Percentiles rank a stretch among this genome's conserved stretches.
These are phyloP conservation scores for Malus sylvestris DNA, from an alignment of 306 rosid genomes.

Conservation along the genomic window DNA sequence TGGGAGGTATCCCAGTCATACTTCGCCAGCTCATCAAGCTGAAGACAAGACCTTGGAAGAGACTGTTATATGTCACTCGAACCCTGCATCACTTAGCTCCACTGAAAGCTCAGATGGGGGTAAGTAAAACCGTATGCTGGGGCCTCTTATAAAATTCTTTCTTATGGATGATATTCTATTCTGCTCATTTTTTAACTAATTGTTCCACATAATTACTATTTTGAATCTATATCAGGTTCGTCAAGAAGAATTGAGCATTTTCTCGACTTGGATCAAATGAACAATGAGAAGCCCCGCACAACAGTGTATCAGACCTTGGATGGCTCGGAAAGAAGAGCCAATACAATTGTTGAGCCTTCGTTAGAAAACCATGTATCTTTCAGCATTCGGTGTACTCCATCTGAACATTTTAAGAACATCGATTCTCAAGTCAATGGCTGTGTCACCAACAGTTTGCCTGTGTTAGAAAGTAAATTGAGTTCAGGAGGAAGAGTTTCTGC, in stretches of 20 bases:
- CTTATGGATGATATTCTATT: not conserved
- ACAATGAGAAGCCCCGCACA: constrained; percentile 30
- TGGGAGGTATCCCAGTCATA: constrained; percentile 34
- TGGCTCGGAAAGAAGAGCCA: constrained; percentile 47
- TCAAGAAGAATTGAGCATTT: constrained; percentile 83
- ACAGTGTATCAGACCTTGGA: constrained; percentile 38
- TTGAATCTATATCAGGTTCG: constrained; percentile 46
- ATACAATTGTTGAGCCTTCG: constrained; percentile 29
- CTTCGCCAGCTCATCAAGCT: constrained; percentile 32
- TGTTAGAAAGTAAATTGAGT: constrained; percentile 17
- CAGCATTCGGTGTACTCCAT: constrained; percentile 26
- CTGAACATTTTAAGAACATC: constrained; percentile 26
- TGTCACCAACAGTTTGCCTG: constrained; percentile 15
- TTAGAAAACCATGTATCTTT: constrained; percentile 22
- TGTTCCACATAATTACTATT: constrained; percentile 5
- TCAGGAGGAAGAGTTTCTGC: constrained; percentile 14
- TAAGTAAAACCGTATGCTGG: constrained; percentile 13
- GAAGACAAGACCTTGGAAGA: constrained; percentile 61
- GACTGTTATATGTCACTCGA: constrained; percentile 79
- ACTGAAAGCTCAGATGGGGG: constrained; percentile 93
- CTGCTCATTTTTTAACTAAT: not conserved
- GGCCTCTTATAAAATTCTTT: constrained; percentile 4
- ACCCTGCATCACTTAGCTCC: constrained; percentile 87
- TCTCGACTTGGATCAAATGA: constrained; percentile 62
- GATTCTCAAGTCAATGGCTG: constrained; percentile 23